phyloP scores from a whole-genome alignment of 495 filamentous ascomycete genomes.

The Daldinia decipiens region DNA sequence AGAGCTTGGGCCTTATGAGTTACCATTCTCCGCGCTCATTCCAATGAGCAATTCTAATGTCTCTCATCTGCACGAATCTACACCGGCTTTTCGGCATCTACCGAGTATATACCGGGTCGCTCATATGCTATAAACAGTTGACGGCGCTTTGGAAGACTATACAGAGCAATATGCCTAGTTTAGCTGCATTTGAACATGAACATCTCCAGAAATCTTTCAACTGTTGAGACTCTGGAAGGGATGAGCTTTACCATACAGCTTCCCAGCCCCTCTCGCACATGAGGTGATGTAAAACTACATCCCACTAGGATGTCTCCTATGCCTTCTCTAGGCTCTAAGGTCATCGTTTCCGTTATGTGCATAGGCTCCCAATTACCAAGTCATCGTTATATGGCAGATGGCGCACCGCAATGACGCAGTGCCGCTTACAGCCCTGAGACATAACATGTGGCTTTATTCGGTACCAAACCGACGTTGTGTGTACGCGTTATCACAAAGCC shows the following conservation, averaged over 20 bases:
- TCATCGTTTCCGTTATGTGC: neutral
- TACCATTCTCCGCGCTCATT: neutral
- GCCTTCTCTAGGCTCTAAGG: neutral
- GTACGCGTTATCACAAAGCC: constrained; percentile 1
- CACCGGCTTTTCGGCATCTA: neutral
- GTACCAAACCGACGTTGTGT: constrained; percentile 20
- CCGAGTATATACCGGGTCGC: neutral
- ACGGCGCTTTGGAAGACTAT: neutral
- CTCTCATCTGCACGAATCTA: neutral
- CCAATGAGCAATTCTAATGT: neutral
- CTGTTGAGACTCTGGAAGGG: neutral
- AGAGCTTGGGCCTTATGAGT: neutral
- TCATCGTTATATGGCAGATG: constrained; percentile 18
- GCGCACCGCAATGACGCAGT: constrained; percentile 24
- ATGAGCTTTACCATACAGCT: neutral
- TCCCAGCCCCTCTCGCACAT: neutral
- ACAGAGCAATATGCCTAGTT: neutral
- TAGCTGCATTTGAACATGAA: neutral
- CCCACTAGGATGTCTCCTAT: neutral
- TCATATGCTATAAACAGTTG: neutral
- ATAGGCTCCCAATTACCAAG: neutral
- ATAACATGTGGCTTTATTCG: constrained; percentile 15
- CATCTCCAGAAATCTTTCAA: neutral
- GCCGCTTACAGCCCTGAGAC: constrained; percentile 2
- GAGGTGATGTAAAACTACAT: neutral